Base-by-base conservation (phyloP, 257 asterid species). In the Fraxinus americana region DNA sequence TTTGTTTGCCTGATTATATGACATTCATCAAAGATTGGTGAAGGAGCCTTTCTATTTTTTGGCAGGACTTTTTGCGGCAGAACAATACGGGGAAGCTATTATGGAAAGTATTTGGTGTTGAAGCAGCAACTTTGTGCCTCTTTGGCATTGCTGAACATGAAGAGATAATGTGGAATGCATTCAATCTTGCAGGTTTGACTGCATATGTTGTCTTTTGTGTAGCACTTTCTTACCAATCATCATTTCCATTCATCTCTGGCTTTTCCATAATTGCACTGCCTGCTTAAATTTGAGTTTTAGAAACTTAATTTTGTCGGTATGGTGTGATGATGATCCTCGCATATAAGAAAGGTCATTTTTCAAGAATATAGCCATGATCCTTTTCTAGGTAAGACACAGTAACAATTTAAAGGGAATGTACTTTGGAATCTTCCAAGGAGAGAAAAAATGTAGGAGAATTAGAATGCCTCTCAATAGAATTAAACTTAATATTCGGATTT, bases 41-140 rank as follows among this genome's bases (percentile, higher is more conserved):
- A 63, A 67, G 54, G 48, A 9, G 23, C 39, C 41, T 25, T 67
- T 71, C 72, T 30, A 16, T 69, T 70, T 38, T 72, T 75, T 75
- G 78, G 74, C 90, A 96, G 99, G 99, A 96, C 82, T 96, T 96
- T 80, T 81, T 93, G 73, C 84, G 99, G 48, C 99, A 96, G 86
- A 93, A 96, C 82, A 96, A 96, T 82, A 96, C 98, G 11, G 99
- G 99, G 85, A 96, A 96, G 87, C 79, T 96, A 81, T 80, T 96
- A 75, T 93, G 97, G 97, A 96, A 95, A 89, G 91, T 91, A 41
- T 95, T 93, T 82, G 97, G 97, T 57, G 76, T 88, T 70, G 83
- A 89, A 72, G 90, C 90, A 78, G 95, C 96, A 72, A 90, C 85
- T 19, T 86, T 96, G 83, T 92, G 98, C 81, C 88, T 96, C 45